Conservation (phyloP, 192 early-diverging fungal genomes). For the Spizellomyces sp. region DNA sequence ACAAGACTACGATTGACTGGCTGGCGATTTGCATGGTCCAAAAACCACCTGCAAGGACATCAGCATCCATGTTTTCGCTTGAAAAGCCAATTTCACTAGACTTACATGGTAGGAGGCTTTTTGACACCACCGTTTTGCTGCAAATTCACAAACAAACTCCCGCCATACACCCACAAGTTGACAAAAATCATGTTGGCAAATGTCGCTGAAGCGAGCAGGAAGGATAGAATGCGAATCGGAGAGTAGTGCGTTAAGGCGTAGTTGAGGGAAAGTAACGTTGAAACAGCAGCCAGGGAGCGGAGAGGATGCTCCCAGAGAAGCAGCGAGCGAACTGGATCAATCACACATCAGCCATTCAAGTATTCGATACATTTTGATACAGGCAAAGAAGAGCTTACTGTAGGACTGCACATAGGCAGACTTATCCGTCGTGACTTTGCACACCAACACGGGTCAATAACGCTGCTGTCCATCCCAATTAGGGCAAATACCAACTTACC, state of each 20-base stretch:
- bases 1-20: conserved; percentile 5
- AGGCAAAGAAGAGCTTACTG: too few species aligned
- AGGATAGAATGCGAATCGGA: conserved; percentile 19
- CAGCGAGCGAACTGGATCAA: conserved; percentile 6
- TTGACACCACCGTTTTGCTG: conserved; percentile 16
- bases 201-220: conserved; percentile 11
- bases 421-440: too few species aligned
- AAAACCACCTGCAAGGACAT: conserved; percentile 21
- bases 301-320: conserved; percentile 28
- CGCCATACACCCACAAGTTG: conserved; percentile 21
- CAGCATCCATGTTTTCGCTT: neutral
- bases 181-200: conserved; percentile 27
- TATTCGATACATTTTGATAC: too few species aligned
- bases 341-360: too few species aligned
- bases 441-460: too few species aligned
- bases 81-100: neutral
- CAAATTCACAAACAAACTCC: conserved; percentile 4
- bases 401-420: too few species aligned
- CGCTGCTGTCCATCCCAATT: too few species aligned
- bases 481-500: too few species aligned
- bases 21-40: conserved; percentile 27
- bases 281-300: neutral
- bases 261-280: conserved; percentile 7
- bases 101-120: conserved; percentile 33
- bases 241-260: conserved; percentile 22